Evolutionary conservation across 2,329 filamentous ascomycete genomes (phyloP).

Genomic region (Pseudonectria buxi): DNA sequence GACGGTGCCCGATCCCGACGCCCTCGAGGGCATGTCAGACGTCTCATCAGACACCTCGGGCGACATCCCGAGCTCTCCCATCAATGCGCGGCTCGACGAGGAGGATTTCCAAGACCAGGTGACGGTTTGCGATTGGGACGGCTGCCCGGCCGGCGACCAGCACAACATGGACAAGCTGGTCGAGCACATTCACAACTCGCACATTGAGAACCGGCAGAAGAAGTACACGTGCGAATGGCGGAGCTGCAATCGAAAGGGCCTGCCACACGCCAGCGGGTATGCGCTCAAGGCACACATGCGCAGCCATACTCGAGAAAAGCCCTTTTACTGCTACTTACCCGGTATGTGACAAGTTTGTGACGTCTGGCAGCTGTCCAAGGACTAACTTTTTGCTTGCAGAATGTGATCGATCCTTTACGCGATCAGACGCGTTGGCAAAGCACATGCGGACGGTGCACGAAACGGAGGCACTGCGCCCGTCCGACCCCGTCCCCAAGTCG

Average conservation of each 20-base stretch:
- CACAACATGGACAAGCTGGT: slow-evolving; percentile 77
- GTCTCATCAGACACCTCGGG: slow-evolving; percentile 89
- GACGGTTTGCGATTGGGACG: slow-evolving; percentile 71
- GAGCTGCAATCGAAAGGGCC: slow-evolving; percentile 80
- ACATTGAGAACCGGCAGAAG: slow-evolving; percentile 88
- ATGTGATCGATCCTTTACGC: slow-evolving; percentile 93
- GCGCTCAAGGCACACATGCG: slow-evolving; percentile 95
- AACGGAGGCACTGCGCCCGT: slow-evolving; percentile 82
- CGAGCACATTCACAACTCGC: slow-evolving; percentile 81
- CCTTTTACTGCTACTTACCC: slow-evolving; percentile 91
- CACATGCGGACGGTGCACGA: slow-evolving; percentile 99
- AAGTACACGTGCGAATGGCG: slow-evolving; percentile 99
- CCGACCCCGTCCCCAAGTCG: slow-evolving; percentile 66
- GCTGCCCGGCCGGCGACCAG: slow-evolving; percentile 63
- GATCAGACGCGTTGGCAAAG: slow-evolving; percentile 92
- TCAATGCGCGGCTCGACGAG: slow-evolving; percentile 62
- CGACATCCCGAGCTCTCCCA: slow-evolving; percentile 67
- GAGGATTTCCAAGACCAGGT: slow-evolving; percentile 73
- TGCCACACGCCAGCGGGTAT: slow-evolving; percentile 91
- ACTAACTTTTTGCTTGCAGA: slow-evolving; percentile 46
- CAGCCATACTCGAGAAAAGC: slow-evolving; percentile 96
- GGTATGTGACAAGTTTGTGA: slow-evolving; percentile 46
- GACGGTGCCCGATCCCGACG: slow-evolving; percentile 41
- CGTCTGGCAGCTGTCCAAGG: not conserved
- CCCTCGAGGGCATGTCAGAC: slow-evolving; percentile 56